Evolutionary conservation across 768 basidiomycete species (phyloP).

Genomic region (Auricularia cornea): DNA sequence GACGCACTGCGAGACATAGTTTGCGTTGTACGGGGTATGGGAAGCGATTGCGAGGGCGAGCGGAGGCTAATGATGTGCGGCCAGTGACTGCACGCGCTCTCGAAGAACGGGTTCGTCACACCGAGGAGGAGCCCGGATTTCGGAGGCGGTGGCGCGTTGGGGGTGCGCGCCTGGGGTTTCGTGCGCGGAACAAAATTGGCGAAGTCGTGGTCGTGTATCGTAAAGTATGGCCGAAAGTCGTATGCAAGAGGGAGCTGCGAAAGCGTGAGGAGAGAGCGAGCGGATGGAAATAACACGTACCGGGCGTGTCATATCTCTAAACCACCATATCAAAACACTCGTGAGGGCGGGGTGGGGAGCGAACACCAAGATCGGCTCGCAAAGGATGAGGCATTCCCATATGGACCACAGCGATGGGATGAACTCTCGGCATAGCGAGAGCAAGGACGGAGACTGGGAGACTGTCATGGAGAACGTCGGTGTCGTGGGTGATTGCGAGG

Average conservation of each 20-base stretch:
- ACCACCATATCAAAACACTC: slow-evolving; percentile 87
- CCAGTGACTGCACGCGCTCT: slow-evolving; percentile 74
- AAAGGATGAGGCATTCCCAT: slow-evolving; percentile 91
- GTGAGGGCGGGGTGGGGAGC: slow-evolving; percentile 71
- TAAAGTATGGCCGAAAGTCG: slow-evolving; percentile 91
- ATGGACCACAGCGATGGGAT: slow-evolving; percentile 34
- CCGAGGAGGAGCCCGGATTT: slow-evolving; percentile 70
- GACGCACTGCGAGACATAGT: not conserved
- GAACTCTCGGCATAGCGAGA: slow-evolving; percentile 8
- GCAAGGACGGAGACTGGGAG: slow-evolving; percentile 57
- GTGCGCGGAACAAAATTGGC: slow-evolving; percentile 42
- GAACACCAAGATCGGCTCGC: slow-evolving; percentile 83
- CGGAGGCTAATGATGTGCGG: slow-evolving; percentile 74
- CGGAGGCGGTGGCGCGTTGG: slow-evolving; percentile 35
- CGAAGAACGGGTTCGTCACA: slow-evolving; percentile 84
- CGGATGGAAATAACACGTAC: slow-evolving; percentile 31
- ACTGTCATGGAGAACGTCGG: slow-evolving; percentile 31
- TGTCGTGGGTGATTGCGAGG: not conserved
- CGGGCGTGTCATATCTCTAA: slow-evolving; percentile 70
- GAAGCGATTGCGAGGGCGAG: slow-evolving; percentile 2
- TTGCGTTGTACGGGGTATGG: not conserved
- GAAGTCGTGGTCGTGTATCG: slow-evolving; percentile 90
- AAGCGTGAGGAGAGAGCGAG: slow-evolving; percentile 1
- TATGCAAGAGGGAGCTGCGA: slow-evolving; percentile 69
- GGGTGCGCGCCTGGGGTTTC: not conserved